Base-by-base conservation (phyloP, 768 basidiomycete species). In the Trametes maxima region DNA sequence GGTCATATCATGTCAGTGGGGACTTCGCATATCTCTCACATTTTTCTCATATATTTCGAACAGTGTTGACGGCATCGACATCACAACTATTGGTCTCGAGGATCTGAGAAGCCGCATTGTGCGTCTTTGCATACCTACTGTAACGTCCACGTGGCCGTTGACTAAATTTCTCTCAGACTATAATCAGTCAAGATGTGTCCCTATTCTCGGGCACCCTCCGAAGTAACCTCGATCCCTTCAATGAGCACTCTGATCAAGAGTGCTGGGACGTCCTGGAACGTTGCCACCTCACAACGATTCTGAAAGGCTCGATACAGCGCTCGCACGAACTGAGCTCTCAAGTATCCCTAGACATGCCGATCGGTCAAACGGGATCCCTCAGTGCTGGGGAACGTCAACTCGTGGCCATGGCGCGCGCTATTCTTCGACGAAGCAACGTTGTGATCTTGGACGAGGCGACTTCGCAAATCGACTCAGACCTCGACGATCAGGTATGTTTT, bases 311-410 rank as follows among this genome's bases (percentile, higher is more conserved):
- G 6, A 60, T 61, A 5, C 36, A 52, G 36, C 57, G 55, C 35
- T 53, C 63, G 2, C 22, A 51, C 2, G 57, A 54, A 14, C 24
- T 52, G 2, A 24, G 43, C 7, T 50, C 46, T 8, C 11, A 43
- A 2, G 56, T 77, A 45, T 73, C 72, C 11, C 76, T 93, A 14
- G 83, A 89, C 59, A 84, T 86, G 73, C 77, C 81, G 0, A 85
- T 93, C 28, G 85, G 82, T 56, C 70, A 77, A 35, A 82, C 84
- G 22, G 86, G 85, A 17, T 85, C 86, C 52, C 74, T 92, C 66
- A 85, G 86, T 53, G 89, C 89, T 14, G 91, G 92, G 39, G 90
- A 94, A 70, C 80, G 90, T 47, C 93, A 95, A 64, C 76, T 90
- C 1, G 78, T 89, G 11, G 85, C 88, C 0, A 74, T 90, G 54